phyloP scores from a whole-genome alignment of 768 basidiomycete species.

The Tricholoma sp. region DNA sequence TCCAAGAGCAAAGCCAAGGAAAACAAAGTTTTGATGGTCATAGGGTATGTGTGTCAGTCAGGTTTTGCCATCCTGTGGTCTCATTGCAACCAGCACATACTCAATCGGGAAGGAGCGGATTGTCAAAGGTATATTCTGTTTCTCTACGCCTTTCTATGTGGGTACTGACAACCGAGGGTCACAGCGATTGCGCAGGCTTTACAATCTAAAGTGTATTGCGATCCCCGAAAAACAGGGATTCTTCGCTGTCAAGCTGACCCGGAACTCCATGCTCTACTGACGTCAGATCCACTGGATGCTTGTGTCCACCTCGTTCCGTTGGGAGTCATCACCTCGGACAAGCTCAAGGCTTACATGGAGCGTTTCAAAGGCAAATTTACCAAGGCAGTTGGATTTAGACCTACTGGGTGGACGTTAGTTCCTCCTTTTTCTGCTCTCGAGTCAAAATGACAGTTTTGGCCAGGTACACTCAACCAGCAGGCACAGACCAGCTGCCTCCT shows the following conservation, averaged over 20 bases:
- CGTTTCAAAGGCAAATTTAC: constrained; percentile 69
- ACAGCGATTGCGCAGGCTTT: constrained; percentile 83
- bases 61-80: background rate
- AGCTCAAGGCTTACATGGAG: constrained; percentile 70
- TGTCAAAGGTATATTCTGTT: constrained; percentile 67
- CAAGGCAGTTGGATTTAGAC: constrained; percentile 77
- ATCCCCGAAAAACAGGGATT: constrained; percentile 76
- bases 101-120: constrained; percentile 97
- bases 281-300: constrained; percentile 67
- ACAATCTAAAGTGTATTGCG: constrained; percentile 82
- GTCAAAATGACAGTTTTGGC: background rate
- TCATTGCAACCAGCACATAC: constrained; percentile 62
- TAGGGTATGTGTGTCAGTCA: constrained; percentile 48
- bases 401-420: constrained; percentile 96
- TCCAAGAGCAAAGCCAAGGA: constrained; percentile 31
- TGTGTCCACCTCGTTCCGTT: constrained; percentile 86
- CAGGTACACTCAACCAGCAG: constrained; percentile 65
- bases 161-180: background rate
- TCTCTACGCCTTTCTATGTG: background rate
- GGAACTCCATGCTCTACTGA: constrained; percentile 76
- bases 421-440: background rate
- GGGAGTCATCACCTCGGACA: constrained; percentile 67
- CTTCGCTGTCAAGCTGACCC: constrained; percentile 81
- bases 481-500: constrained; percentile 56
- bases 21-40: constrained; percentile 51